These are phyloP conservation scores for Hypoxylon sp. DNA, from an alignment of 2,329 filamentous ascomycete genomes.

Conservation along the genomic window DNA sequence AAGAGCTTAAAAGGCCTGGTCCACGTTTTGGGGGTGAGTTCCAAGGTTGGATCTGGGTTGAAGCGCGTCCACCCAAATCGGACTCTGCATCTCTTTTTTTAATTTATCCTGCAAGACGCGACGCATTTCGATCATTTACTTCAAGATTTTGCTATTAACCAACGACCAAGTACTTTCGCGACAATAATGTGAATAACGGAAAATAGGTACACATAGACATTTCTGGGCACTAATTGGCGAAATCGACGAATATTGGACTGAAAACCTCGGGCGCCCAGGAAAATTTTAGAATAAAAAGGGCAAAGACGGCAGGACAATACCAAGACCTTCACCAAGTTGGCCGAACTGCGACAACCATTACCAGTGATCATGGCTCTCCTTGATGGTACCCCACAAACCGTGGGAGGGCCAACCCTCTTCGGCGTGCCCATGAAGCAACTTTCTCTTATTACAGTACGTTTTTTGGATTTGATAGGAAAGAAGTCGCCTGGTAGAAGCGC, in stretches of 20 bases:
- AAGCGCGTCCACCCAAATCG: conserved; percentile 36
- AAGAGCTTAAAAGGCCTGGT: conserved; percentile 37
- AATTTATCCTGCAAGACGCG: conserved; percentile 30
- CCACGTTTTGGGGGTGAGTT: conserved; percentile 29
- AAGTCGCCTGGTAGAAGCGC: conserved; percentile 28
- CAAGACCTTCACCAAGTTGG: conserved; percentile 17
- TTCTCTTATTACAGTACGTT: conserved; percentile 73
- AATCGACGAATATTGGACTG: conserved; percentile 15
- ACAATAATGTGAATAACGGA: background rate
- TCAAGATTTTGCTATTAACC: conserved; percentile 3
- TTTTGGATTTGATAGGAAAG: conserved; percentile 5
- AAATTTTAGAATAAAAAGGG: conserved; percentile 6
- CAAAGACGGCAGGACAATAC: conserved; percentile 20
- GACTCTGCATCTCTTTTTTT: conserved; percentile 24
- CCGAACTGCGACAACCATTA: conserved; percentile 21
- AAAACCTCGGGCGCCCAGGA: conserved; percentile 12
- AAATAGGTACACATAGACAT: conserved; percentile 13
- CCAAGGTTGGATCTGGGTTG: conserved; percentile 33
- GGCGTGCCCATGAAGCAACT: conserved; percentile 77
- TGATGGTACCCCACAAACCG: conserved; percentile 55
- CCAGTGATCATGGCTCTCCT: conserved; percentile 58
- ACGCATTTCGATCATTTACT: conserved; percentile 20
- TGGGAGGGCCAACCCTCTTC: conserved; percentile 61
- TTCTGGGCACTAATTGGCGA: conserved; percentile 21
- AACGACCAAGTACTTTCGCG: background rate